phyloP scores from a whole-genome alignment of 2,329 filamentous ascomycete species.

The Hypoxylon sp. region DNA sequence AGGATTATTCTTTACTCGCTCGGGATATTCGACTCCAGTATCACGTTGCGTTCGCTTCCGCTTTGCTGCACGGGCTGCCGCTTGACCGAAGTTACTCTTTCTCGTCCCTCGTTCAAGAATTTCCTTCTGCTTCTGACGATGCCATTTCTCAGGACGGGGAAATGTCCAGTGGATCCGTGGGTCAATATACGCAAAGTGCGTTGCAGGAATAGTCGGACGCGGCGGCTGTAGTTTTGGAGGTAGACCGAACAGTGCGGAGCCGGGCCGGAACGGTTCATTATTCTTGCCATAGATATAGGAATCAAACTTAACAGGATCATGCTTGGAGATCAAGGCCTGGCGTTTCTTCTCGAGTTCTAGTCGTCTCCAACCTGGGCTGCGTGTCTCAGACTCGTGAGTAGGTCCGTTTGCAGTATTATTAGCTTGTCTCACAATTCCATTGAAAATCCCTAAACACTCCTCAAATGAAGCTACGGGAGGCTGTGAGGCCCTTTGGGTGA shows the following conservation, averaged over 20 bases:
- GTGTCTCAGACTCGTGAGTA: slow-evolving; percentile 7
- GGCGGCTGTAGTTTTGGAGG: slow-evolving; percentile 31
- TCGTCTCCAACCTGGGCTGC: slow-evolving; percentile 21
- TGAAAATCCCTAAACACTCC: not conserved
- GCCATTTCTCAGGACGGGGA: slow-evolving; percentile 60
- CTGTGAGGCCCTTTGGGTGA: not conserved
- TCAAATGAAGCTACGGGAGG: not conserved
- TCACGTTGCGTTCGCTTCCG: slow-evolving; percentile 54
- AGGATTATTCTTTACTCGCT: slow-evolving; percentile 59
- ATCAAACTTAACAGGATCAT: slow-evolving; percentile 53
- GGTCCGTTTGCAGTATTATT: not conserved
- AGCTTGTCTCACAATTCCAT: not conserved
- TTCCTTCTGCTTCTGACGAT: slow-evolving; percentile 61
- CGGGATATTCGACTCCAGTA: slow-evolving; percentile 56
- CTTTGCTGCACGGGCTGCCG: slow-evolving; percentile 46
- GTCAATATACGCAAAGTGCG: slow-evolving; percentile 62
- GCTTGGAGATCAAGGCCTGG: slow-evolving; percentile 43
- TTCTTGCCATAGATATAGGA: slow-evolving; percentile 56
- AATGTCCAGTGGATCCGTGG: slow-evolving; percentile 63
- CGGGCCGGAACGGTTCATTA: slow-evolving; percentile 48
- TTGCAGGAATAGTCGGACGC: slow-evolving; percentile 45
- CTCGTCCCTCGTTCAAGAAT: slow-evolving; percentile 62
- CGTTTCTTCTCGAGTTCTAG: slow-evolving; percentile 32
- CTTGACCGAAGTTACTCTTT: slow-evolving; percentile 65
- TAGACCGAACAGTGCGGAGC: slow-evolving; percentile 40